phyloP scores from a whole-genome alignment of 306 rosid genomes.

The Phaseolus lunatus region DNA sequence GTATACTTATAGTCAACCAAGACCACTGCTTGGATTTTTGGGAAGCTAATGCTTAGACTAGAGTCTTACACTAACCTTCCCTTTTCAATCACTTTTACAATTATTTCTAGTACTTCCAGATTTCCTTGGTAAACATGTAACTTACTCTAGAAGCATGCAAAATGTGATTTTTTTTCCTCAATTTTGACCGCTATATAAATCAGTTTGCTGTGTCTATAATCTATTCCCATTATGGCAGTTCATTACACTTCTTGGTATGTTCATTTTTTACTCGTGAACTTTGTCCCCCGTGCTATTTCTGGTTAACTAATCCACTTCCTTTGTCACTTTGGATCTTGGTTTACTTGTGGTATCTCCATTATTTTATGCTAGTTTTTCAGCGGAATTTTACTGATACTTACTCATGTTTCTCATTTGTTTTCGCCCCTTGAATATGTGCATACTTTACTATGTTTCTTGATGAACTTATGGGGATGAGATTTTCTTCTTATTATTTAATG shows the following conservation, averaged over 20 bases:
- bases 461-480: slow-evolving; percentile 12
- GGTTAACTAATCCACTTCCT: slow-evolving; percentile 12
- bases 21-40: slow-evolving; percentile 28
- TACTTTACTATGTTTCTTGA: slow-evolving; percentile 25
- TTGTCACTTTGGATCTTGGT: slow-evolving; percentile 14
- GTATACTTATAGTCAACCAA: slow-evolving; percentile 42
- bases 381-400: slow-evolving; percentile 1
- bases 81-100: slow-evolving; percentile 23
- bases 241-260: slow-evolving; percentile 28
- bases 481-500: slow-evolving; percentile 12
- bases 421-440: slow-evolving; percentile 3
- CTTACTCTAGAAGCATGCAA: slow-evolving; percentile 44
- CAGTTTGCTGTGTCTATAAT: slow-evolving; percentile 41
- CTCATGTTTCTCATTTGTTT: slow-evolving; percentile 24
- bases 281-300: slow-evolving; percentile 1
- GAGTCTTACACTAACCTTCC: slow-evolving; percentile 34
- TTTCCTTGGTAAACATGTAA: slow-evolving; percentile 42
- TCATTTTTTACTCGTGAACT: slow-evolving; percentile 4
- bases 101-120: slow-evolving; percentile 28
- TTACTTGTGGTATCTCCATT: slow-evolving; percentile 27
- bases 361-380: slow-evolving; percentile 25
- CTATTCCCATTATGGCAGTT: slow-evolving; percentile 23
- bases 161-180: slow-evolving; percentile 36
- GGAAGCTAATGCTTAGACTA: slow-evolving; percentile 38
- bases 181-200: slow-evolving; percentile 44